Base-by-base conservation (phyloP, 495 filamentous ascomycete species). In the Neurospora sp. region DNA sequence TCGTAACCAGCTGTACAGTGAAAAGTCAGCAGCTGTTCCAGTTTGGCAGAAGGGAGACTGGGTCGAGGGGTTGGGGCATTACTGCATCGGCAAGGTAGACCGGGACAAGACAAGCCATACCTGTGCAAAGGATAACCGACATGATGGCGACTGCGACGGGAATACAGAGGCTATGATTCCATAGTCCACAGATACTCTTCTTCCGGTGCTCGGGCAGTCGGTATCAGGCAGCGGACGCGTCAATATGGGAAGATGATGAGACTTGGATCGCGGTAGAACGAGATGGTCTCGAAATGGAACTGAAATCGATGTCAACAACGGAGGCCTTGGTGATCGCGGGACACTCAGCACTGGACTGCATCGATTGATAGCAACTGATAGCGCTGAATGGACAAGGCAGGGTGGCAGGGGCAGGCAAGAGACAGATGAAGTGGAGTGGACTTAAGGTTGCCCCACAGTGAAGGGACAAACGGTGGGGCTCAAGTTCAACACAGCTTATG, bases 101-200 rank as follows among this genome's bases (percentile, higher is more conserved):
- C 48, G 70, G 69, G 37, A 66, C 31, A 42, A 66, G 31, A 16
- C 37, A 37, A 12, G 35, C 81, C 89, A 79, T 84, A 94, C 93
- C 93, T 77, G 93, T 96, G 78, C 92, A 94, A 69, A 96, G 89
- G 79, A 96, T 94, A 75, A 96, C 93, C 74, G 92, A 94, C 93
- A 96, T 96, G 31, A 72, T 84, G 71, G 71, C 72, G 54, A 62
- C 54, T 62, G 54, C 20, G 23, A 59, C 48, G 11, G 48, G 48
- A 27, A 59, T 31, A 31, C 54, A 62, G 41, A 54, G 37, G 66
- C 75, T 79, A 78, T 48, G 62, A 71, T 39, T 59, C 75, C 79
- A 79, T 80, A 66, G 54, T 66, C 54, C 54, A 66, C 54, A 18
- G 6, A 62, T 35, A 62, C 54, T 62, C 27, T 31, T 14, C 1